These are phyloP conservation scores for Penicillium brasilianum DNA, from an alignment of 2,329 filamentous ascomycete genomes.

Conservation along the genomic window DNA sequence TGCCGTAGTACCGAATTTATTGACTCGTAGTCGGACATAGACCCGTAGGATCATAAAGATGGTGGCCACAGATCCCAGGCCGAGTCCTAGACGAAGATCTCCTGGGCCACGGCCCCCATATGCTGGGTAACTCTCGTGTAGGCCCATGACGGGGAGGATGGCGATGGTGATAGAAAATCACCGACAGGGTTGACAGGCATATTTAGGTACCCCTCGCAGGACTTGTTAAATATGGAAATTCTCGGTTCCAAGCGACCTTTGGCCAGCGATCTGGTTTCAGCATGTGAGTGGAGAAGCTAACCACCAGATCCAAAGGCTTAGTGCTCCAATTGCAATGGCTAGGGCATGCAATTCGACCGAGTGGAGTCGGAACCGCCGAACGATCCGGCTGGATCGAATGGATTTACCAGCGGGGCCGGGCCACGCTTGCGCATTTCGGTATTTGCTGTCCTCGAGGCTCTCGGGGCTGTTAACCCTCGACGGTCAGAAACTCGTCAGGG, in stretches of 20 bases:
- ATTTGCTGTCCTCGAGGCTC: not conserved
- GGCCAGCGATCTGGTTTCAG: slow-evolving; percentile 5
- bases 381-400: not conserved
- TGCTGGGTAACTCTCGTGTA: slow-evolving; percentile 20
- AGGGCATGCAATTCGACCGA: slow-evolving; percentile 1
- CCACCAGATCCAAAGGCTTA: slow-evolving; percentile 2
- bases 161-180: not conserved
- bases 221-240: not conserved
- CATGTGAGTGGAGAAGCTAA: slow-evolving; percentile 6
- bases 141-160: slow-evolving; percentile 14
- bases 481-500: not conserved
- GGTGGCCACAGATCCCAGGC: slow-evolving; percentile 24
- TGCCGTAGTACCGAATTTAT: slow-evolving; percentile 30
- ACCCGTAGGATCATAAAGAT: slow-evolving; percentile 28
- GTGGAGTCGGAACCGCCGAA: slow-evolving; percentile 11
- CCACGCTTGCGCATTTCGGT: not conserved
- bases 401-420: not conserved
- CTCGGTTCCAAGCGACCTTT: not conserved
- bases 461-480: not conserved
- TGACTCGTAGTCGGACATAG: slow-evolving; percentile 28
- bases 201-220: not conserved
- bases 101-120: slow-evolving; percentile 30
- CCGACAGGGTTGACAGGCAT: not conserved
- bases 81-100: slow-evolving; percentile 25
- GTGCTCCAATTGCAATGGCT: not conserved